Evolutionary conservation across 1,139 yeast genomes (phyloP).

Genomic region (Yamadazyma trypodendri): DNA sequence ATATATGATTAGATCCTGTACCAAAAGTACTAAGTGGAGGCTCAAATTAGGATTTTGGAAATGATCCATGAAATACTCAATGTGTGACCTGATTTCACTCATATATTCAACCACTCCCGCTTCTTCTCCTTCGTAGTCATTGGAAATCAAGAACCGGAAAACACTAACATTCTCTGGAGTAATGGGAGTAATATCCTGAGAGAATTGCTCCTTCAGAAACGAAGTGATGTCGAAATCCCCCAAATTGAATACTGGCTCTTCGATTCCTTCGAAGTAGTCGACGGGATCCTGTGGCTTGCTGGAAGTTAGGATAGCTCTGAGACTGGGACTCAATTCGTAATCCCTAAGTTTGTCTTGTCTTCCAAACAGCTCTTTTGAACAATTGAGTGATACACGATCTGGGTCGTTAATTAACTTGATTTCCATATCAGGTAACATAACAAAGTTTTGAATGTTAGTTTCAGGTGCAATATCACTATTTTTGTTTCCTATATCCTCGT

Average conservation of each 20-base stretch:
- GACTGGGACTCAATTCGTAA: slow-evolving; percentile 2
- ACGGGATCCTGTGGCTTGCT: slow-evolving; percentile 7
- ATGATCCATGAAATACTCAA: slow-evolving; percentile 5
- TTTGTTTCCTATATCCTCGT: not conserved
- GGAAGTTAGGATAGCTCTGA: slow-evolving; percentile 4
- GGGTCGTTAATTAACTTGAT: not conserved
- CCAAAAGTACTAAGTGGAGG: slow-evolving; percentile 8
- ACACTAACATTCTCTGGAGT: slow-evolving; percentile 2
- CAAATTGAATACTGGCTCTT: slow-evolving; percentile 3
- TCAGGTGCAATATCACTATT: not conserved
- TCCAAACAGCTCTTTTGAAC: not conserved
- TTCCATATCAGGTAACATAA: slow-evolving; percentile 1
- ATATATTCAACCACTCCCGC: slow-evolving; percentile 6
- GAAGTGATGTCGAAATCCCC: slow-evolving; percentile 4
- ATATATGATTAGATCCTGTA: slow-evolving; percentile 15
- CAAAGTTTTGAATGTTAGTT: not conserved
- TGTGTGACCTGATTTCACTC: slow-evolving; percentile 1
- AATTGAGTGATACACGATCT: not conserved
- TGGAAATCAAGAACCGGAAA: slow-evolving; percentile 12
- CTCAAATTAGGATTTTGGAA: not conserved
- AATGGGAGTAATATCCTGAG: slow-evolving; percentile 6
- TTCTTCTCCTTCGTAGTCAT: slow-evolving; percentile 12
- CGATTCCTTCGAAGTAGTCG: slow-evolving; percentile 8
- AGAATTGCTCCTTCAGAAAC: slow-evolving; percentile 8
- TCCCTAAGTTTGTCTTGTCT: not conserved